Percentiles rank a stretch among this genome's conserved stretches.
Conservation (phyloP, 257 asterid genomes). For the Penstemon eatonii region DNA sequence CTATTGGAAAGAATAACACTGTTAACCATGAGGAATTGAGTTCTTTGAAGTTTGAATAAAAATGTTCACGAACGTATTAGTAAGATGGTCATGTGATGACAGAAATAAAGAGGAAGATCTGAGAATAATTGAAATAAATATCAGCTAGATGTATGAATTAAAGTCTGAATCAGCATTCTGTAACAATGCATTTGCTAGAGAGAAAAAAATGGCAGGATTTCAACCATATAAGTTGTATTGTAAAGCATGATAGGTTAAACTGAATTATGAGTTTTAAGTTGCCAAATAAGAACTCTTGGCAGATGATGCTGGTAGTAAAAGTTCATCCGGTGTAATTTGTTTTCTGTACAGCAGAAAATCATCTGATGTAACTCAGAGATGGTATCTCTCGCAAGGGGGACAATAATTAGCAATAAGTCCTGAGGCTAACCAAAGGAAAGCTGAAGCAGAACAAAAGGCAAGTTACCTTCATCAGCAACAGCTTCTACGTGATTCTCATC, state of each 20-base stretch:
- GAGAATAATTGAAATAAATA: background rate
- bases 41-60: background rate
- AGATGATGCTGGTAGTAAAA: slow-evolving; percentile 16
- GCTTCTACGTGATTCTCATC: slow-evolving; percentile 76
- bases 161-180: background rate
- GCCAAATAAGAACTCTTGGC: background rate
- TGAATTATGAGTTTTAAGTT: background rate
- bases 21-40: background rate
- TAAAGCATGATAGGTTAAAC: background rate
- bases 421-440: slow-evolving; percentile 25
- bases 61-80: background rate
- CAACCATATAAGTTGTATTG: background rate
- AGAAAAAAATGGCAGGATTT: slow-evolving; percentile 8
- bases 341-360: slow-evolving; percentile 12
- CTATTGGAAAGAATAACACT: background rate
- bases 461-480: slow-evolving; percentile 81
- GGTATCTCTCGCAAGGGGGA: slow-evolving; percentile 12
- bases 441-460: slow-evolving; percentile 23
- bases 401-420: slow-evolving; percentile 19
- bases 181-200: background rate
- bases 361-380: slow-evolving; percentile 12
- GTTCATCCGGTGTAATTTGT: background rate
- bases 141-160: background rate
- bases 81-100: background rate
- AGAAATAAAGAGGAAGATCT: background rate